Evolutionary conservation across 2,329 filamentous ascomycete species (phyloP).

Genomic region (Diplodia seriata): DNA sequence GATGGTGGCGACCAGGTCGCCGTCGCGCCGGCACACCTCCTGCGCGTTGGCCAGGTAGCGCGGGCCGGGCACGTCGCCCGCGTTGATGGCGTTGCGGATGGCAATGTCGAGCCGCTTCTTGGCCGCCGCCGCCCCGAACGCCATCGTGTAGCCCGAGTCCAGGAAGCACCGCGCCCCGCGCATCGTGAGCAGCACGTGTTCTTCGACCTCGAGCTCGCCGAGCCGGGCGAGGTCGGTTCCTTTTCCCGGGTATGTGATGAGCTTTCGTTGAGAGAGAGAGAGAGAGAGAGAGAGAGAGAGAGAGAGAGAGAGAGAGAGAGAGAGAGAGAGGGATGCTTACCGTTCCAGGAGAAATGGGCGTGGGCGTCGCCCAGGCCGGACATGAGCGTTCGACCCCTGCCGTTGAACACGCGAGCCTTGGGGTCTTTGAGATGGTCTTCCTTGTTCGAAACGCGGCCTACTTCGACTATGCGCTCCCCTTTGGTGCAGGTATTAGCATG

Average conservation of each 20-base stretch:
- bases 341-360: conserved; percentile 59
- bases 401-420: conserved; percentile 49
- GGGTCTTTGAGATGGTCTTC: conserved; percentile 39
- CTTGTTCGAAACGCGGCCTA: conserved; percentile 46
- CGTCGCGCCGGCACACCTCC: conserved; percentile 55
- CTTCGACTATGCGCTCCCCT: conserved; percentile 46
- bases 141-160: conserved; percentile 45
- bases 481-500: background rate
- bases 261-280: no score
- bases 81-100: conserved; percentile 50
- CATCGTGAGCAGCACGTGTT: conserved; percentile 57
- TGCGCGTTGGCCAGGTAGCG: conserved; percentile 57
- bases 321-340: background rate
- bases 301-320: no score
- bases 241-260: conserved; percentile 15
- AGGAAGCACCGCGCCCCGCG: conserved; percentile 54
- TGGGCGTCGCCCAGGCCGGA: conserved; percentile 59
- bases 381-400: conserved; percentile 56
- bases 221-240: conserved; percentile 50
- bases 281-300: no score
- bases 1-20: conserved; percentile 54
- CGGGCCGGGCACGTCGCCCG: conserved; percentile 57
- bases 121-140: conserved; percentile 56
- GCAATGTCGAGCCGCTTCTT: conserved; percentile 55
- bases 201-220: conserved; percentile 54